Percentiles rank a stretch among this genome's conserved stretches.
These are phyloP conservation scores for Calendula officinalis DNA, from an alignment of 129 eudicot genomes.

Conservation along the genomic window DNA sequence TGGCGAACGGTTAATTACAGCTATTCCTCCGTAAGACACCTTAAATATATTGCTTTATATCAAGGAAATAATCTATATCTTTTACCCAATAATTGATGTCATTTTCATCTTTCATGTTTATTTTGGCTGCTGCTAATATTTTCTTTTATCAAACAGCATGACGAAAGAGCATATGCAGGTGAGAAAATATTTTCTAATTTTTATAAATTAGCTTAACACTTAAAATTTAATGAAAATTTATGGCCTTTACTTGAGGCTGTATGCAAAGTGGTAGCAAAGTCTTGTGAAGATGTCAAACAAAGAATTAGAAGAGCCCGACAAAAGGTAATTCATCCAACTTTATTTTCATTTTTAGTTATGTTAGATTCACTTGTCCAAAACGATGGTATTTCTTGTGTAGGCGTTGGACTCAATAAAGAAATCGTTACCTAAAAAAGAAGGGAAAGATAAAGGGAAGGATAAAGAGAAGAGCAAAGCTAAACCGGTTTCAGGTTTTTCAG, in stretches of 20 bases:
- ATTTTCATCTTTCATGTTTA: background rate
- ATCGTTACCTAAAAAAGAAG: slow-evolving; percentile 51
- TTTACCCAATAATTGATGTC: background rate
- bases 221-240: too few relatives aligned
- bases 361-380: too few relatives aligned
- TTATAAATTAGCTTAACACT: background rate
- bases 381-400: slow-evolving; percentile 37
- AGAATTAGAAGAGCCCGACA: slow-evolving; percentile 93
- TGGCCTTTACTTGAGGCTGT: slow-evolving; percentile 55
- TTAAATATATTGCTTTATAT: background rate
- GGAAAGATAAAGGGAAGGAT: slow-evolving; percentile 34
- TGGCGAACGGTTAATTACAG: slow-evolving; percentile 54
- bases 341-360: too few relatives aligned
- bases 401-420: slow-evolving; percentile 86
- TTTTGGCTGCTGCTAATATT: slow-evolving; percentile 21
- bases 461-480: slow-evolving; percentile 61
- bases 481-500: slow-evolving; percentile 48
- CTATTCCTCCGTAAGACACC: slow-evolving; percentile 86
- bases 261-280: slow-evolving; percentile 83
- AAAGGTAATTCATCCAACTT: slow-evolving; percentile 80
- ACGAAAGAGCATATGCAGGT: slow-evolving; percentile 95
- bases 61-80: background rate
- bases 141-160: slow-evolving; percentile 48
- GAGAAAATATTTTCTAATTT: slow-evolving; percentile 19
- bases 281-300: slow-evolving; percentile 88